phyloP scores from a whole-genome alignment of 345 rosid species.

The Bruguiera sexangula region DNA sequence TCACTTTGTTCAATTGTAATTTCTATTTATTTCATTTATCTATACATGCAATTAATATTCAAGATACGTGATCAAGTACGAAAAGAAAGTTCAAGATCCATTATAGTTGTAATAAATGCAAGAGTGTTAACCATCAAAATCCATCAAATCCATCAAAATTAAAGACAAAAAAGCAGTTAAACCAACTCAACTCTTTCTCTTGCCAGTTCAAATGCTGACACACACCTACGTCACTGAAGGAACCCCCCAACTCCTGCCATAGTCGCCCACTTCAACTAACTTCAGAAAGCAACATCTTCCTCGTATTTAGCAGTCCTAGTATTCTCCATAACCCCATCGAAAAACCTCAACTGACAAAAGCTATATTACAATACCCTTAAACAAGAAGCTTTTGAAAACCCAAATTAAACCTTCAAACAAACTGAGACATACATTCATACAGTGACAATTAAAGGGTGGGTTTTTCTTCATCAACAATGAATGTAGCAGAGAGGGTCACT shows the following conservation, averaged over 20 bases:
- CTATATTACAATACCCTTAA: no score
- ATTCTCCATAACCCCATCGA: background rate
- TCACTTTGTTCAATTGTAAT: no score
- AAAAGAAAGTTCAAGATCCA: background rate
- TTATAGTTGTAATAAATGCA: background rate
- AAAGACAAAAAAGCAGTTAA: constrained; percentile 35
- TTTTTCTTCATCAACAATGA: constrained; percentile 38
- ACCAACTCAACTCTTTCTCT: constrained; percentile 25
- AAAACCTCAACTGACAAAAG: no score
- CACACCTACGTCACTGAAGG: constrained; percentile 34
- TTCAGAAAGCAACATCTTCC: background rate
- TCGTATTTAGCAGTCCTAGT: background rate
- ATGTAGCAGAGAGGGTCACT: constrained; percentile 52
- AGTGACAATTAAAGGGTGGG: constrained; percentile 12
- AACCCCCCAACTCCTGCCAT: constrained; percentile 39
- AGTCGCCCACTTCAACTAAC: constrained; percentile 39
- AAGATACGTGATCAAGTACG: no score
- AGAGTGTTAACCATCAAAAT: background rate
- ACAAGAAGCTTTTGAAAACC: background rate
- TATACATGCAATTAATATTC: no score
- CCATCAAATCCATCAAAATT: constrained; percentile 28
- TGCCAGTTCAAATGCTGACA: constrained; percentile 15
- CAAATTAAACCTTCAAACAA: background rate
- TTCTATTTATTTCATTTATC: no score
- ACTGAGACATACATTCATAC: background rate